phyloP scores from a whole-genome alignment of 2,329 filamentous ascomycete species.

The Chrysoporthe puriensis region DNA sequence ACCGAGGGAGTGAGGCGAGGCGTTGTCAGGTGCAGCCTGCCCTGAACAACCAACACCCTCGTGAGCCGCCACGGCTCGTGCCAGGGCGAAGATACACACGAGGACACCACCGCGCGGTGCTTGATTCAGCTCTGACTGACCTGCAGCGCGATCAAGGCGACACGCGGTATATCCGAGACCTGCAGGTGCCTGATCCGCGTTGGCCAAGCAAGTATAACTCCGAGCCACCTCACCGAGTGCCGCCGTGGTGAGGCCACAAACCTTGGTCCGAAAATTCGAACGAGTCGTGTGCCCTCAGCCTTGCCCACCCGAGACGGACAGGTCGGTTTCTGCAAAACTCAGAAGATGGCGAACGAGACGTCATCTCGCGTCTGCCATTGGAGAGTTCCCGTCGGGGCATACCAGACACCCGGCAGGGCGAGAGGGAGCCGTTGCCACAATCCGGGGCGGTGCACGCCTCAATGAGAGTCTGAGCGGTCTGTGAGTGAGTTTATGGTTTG shows the following conservation, averaged over 20 bases:
- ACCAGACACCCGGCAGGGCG: background rate
- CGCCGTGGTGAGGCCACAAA: background rate
- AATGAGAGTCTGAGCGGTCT: background rate
- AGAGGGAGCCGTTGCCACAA: background rate
- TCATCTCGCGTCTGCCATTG: background rate
- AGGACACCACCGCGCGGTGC: background rate
- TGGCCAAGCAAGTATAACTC: background rate
- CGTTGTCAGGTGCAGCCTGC: constrained; percentile 57
- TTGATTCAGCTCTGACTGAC: background rate
- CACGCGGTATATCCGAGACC: background rate
- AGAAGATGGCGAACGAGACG: background rate
- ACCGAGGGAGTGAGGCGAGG: constrained; percentile 63
- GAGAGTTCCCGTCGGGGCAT: background rate
- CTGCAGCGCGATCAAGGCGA: background rate
- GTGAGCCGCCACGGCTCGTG: constrained; percentile 8
- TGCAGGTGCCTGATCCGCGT: background rate
- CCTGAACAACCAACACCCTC: constrained; percentile 22
- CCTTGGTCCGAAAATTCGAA: background rate
- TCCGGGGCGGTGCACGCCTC: background rate
- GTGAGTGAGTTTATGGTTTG: background rate
- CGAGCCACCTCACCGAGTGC: background rate
- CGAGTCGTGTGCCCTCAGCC: background rate
- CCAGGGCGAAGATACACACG: background rate
- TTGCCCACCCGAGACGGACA: background rate
- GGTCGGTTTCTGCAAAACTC: background rate